Percentiles rank a stretch among this genome's conserved stretches.
Evolutionary conservation across 2,329 filamentous ascomycete genomes (phyloP).

Genomic region (Exophiala aquamarina): DNA sequence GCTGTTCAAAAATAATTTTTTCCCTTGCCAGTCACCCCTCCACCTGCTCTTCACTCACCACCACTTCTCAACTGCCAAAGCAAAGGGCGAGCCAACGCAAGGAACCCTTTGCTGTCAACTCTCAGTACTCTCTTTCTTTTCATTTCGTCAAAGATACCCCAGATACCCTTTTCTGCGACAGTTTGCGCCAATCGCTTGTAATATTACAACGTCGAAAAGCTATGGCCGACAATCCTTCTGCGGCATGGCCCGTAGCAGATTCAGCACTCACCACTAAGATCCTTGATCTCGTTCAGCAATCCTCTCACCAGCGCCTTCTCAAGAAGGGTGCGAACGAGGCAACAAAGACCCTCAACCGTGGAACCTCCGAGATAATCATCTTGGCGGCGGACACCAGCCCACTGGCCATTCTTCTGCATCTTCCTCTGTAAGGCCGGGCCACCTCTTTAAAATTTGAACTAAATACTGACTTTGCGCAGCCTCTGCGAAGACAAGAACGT

Average conservation of each 20-base stretch:
- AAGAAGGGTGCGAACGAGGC: slow-evolving; percentile 87
- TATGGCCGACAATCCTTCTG: slow-evolving; percentile 29
- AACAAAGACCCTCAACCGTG: slow-evolving; percentile 67
- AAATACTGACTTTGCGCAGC: no score
- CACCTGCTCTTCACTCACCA: not conserved
- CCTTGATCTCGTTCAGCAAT: slow-evolving; percentile 77
- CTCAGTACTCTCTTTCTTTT: no score
- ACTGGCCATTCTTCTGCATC: slow-evolving; percentile 82
- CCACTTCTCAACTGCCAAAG: slow-evolving; percentile 26
- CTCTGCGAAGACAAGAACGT: slow-evolving; percentile 76
- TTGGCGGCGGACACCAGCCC: slow-evolving; percentile 86
- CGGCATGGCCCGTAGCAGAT: slow-evolving; percentile 69
- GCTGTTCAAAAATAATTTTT: no score
- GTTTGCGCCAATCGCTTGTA: no score
- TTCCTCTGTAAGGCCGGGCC: slow-evolving; percentile 60
- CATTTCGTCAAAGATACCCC: no score
- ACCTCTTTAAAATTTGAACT: no score
- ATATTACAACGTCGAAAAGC: slow-evolving; percentile 1
- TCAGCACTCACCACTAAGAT: slow-evolving; percentile 75
- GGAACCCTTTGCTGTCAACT: slow-evolving; percentile 39
- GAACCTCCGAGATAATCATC: slow-evolving; percentile 85
- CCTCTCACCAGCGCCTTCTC: slow-evolving; percentile 60
- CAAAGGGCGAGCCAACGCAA: slow-evolving; percentile 46
- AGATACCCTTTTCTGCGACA: not conserved
- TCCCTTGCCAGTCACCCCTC: slow-evolving; percentile 15